Percentiles rank a stretch among this genome's conserved stretches.
These are phyloP conservation scores for Pseudogymnoascus sp. DNA, from an alignment of 2,329 filamentous ascomycete species.

Conservation along the genomic window DNA sequence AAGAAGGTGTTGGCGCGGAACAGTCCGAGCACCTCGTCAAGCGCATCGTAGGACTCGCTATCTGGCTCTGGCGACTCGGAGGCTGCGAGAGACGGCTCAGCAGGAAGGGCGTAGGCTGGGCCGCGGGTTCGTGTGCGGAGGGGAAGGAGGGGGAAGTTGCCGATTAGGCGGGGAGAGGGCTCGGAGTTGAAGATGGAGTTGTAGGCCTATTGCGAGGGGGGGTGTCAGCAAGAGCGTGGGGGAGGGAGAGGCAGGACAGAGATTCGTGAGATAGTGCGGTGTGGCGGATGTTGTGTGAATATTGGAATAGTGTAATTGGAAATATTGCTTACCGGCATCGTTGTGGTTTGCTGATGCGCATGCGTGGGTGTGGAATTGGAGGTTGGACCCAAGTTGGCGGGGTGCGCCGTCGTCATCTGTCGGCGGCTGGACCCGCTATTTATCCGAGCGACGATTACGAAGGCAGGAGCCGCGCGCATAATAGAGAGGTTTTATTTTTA, in stretches of 20 bases:
- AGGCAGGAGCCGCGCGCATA: constrained; percentile 4
- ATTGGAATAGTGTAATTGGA: not conserved
- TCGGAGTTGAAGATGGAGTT: constrained; percentile 93
- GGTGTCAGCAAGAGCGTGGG: not conserved
- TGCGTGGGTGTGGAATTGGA: not conserved
- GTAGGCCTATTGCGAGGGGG: constrained; percentile 62
- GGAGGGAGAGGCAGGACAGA: not conserved
- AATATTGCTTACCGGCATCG: not conserved
- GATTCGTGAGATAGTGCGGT: no score
- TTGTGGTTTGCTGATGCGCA: constrained; percentile 8
- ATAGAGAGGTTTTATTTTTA: not conserved
- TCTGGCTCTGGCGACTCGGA: constrained; percentile 64
- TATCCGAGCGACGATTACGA: not conserved
- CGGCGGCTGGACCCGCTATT: constrained; percentile 7
- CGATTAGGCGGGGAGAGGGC: constrained; percentile 59
- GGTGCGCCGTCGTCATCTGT: constrained; percentile 6
- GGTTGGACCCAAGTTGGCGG: constrained; percentile 1
- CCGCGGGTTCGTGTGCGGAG: constrained; percentile 92
- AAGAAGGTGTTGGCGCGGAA: constrained; percentile 99
- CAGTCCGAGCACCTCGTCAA: constrained; percentile 85
- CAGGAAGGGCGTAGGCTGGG: constrained; percentile 78
- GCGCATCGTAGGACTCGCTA: constrained; percentile 87
- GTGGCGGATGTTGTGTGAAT: not conserved
- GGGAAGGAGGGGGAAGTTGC: constrained; percentile 91
- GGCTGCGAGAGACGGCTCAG: constrained; percentile 37